phyloP scores from a whole-genome alignment of 208 protist genomes.

The Trypanosoma melophagium region DNA sequence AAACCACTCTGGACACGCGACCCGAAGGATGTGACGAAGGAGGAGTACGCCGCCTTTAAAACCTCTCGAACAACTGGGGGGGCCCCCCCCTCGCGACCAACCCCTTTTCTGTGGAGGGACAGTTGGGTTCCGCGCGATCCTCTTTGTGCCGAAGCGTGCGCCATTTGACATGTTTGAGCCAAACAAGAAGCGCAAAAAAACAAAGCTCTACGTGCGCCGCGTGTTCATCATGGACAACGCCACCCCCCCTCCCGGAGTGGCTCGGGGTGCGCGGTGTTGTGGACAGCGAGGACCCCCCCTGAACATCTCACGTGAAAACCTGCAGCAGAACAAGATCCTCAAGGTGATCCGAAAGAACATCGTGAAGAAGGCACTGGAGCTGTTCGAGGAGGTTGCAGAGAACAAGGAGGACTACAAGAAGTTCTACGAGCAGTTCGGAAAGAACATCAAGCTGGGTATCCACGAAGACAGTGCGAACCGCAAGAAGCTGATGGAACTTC shows the following conservation, averaged over 20 bases:
- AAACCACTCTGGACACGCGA: constrained; percentile 98
- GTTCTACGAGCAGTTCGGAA: constrained; percentile 97
- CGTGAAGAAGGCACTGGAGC: constrained; percentile 97
- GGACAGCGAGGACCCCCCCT: constrained; percentile 98
- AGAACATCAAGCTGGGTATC: constrained; percentile 99
- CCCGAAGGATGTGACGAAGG: constrained; percentile 95
- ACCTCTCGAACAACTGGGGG: constrained; percentile 96
- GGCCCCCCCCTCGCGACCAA: constrained; percentile 97
- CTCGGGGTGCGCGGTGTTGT: constrained; percentile 96
- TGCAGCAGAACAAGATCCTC: constrained; percentile 99
- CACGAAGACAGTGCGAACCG: constrained; percentile 97
- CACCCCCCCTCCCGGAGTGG: constrained; percentile 97
- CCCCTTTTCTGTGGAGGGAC: constrained; percentile 98
- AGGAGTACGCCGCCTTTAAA: constrained; percentile 99
- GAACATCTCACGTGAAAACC: constrained; percentile 98
- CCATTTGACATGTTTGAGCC: constrained; percentile 98
- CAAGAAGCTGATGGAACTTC: constrained; percentile 93
- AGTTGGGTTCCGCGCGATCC: constrained; percentile 95
- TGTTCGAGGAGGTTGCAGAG: constrained; percentile 96
- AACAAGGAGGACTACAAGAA: constrained; percentile 98
- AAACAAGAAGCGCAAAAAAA: constrained; percentile 98
- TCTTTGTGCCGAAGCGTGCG: constrained; percentile 96
- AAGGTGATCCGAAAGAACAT: constrained; percentile 99
- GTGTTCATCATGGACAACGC: constrained; percentile 99
- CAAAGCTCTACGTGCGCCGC: constrained; percentile 96